Evolutionary conservation across 1,284 basidiomycete species (phyloP), one percentile per base, ranked within the genome.

Genomic region (Trichosporon asahii): DNA sequence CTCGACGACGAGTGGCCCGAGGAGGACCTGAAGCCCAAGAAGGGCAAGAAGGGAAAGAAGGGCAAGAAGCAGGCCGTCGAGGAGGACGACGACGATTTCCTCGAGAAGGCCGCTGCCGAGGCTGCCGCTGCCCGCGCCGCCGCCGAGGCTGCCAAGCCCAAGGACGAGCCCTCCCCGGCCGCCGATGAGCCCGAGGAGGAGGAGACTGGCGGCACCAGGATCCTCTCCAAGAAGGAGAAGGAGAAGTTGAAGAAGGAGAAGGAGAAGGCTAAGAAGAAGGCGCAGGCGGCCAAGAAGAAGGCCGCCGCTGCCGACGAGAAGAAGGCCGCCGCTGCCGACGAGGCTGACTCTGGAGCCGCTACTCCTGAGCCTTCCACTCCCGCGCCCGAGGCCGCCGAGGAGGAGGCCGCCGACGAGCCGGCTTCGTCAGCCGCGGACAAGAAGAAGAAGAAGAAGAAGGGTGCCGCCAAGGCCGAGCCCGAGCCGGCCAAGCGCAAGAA

Each of bases 221-320:
- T 95, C 46, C 83, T 95, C 29, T 89, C 89, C 14, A 96, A 95
- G 85, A 94, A 95, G 83, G 92, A 95, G 86, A 96, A 96, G 85
- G 93, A 96, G 81, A 91, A 90, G 79, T 85, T 95, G 71, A 96
- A 96, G 88, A 96, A 96, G 84, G 94, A 96, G 84, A 88, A 89
- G 70, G 94, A 96, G 85, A 95, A 95, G 90, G 94, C 92, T 0
- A 96, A 95, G 87, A 98, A 96, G 86, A 96, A 96, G 82, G 93
- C 91, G 11, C 93, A 95, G 82, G 91, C 91, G 18, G 92, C 91
- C 44, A 90, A 90, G 9, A 96, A 95, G 85, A 95, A 94, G 83
- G 86, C 78, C 29, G 73, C 73, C 27, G 69, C 65, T 12, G 75
- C 74, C 21, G 78, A 77, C 40, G 40, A 44, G 33, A 96, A 95